phyloP scores from a whole-genome alignment of 441 rosid genomes.

The Pelargonium exstipulatum region DNA sequence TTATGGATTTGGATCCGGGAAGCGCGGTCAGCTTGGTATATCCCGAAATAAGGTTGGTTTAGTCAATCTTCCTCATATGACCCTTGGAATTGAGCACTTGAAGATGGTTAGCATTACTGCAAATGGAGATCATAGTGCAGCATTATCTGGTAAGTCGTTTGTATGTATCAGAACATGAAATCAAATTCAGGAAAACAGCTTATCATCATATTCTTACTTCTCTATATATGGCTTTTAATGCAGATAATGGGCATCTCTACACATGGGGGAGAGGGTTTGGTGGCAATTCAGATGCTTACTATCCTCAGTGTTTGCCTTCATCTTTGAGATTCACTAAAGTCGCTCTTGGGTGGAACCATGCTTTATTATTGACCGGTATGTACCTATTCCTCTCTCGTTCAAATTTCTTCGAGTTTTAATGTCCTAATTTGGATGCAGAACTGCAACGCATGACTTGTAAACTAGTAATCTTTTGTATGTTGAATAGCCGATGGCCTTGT shows the following conservation, averaged over 20 bases:
- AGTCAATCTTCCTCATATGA: slow-evolving; percentile 43
- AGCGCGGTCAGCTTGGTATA: slow-evolving; percentile 77
- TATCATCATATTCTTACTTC: neutral
- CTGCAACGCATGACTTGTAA: neutral
- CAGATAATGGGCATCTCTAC: slow-evolving; percentile 57
- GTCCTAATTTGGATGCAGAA: neutral
- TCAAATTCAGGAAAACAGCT: neutral
- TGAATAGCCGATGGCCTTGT: slow-evolving; percentile 53
- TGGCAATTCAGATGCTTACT: slow-evolving; percentile 35
- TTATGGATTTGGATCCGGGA: slow-evolving; percentile 76
- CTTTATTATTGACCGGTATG: slow-evolving; percentile 51
- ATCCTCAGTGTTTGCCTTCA: slow-evolving; percentile 41
- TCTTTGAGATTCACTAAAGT: slow-evolving; percentile 29
- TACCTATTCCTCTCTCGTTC: neutral
- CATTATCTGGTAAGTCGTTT: slow-evolving; percentile 49
- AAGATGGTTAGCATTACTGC: slow-evolving; percentile 49
- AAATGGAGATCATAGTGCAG: slow-evolving; percentile 77
- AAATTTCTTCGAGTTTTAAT: neutral
- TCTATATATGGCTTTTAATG: slow-evolving; percentile 2
- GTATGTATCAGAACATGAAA: neutral
- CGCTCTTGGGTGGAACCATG: slow-evolving; percentile 84
- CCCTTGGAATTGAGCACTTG: slow-evolving; percentile 47
- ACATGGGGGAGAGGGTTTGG: slow-evolving; percentile 81
- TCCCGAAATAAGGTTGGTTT: slow-evolving; percentile 38
- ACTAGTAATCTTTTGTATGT: neutral